phyloP scores from a whole-genome alignment of 208 protist genomes.

The Trypanosoma melophagium region DNA sequence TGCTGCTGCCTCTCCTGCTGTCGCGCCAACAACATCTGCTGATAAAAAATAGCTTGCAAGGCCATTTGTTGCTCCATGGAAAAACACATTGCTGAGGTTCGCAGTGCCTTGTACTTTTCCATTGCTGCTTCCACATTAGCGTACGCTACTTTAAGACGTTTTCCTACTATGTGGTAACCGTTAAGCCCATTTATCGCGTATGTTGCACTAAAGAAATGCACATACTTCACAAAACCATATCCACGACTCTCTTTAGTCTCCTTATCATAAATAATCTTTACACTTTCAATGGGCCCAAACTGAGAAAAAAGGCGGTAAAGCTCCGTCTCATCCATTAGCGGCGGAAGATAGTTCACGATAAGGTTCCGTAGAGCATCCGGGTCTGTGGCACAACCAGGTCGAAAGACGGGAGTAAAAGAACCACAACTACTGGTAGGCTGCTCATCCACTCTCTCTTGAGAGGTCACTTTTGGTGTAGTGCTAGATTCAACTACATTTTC shows the following conservation, averaged over 20 bases:
- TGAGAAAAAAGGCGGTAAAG: constrained; percentile 73
- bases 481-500: neutral
- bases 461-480: too few species aligned
- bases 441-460: neutral
- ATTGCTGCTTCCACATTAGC: constrained; percentile 63
- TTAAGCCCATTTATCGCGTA: constrained; percentile 81
- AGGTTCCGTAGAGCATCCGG: constrained; percentile 75
- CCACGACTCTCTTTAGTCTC: constrained; percentile 75
- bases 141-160: constrained; percentile 86
- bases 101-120: constrained; percentile 54
- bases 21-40: constrained; percentile 54
- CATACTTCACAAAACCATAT: constrained; percentile 90
- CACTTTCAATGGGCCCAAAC: constrained; percentile 83
- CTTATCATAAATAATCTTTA: constrained; percentile 89
- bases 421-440: neutral
- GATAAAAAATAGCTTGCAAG: constrained; percentile 63
- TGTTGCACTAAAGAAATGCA: constrained; percentile 78
- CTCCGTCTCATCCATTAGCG: constrained; percentile 73
- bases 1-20: constrained; percentile 23
- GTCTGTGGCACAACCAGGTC: constrained; percentile 31
- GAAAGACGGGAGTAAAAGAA: neutral
- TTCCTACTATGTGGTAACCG: constrained; percentile 73
- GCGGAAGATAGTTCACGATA: constrained; percentile 87
- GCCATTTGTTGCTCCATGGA: constrained; percentile 57
- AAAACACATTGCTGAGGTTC: constrained; percentile 46